Evolutionary conservation across 73 alveolate species (phyloP), one percentile per base, ranked within the genome.

Genomic region (Blepharisma japonicum): DNA sequence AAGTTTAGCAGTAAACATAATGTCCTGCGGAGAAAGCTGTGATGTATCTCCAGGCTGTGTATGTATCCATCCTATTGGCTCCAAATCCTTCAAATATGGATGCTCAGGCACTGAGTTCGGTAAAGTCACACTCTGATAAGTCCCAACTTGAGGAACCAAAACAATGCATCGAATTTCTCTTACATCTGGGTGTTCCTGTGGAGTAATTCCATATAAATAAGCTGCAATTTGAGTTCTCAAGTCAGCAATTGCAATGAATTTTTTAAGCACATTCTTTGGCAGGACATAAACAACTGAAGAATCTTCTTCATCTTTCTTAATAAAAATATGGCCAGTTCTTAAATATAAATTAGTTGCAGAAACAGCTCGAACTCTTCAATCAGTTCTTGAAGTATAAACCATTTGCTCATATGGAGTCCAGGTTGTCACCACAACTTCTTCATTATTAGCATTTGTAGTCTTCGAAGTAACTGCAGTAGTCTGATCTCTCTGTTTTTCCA

Each of bases 11-110:
- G 94, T 98, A 55, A 92, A 77, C 70, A 94, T 90, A 48, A 94
- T 94, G 80, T 98, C 99, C 86, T 81, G 89, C 27, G 98, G 94
- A 21, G 98, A 80, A 68, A 97, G 90, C 55, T 83, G 81, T 80
- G 91, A 80, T 14, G 91, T 77, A 84, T 96, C 99, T 54, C 90
- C 70, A n/a, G 98, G 96, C 56, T 90, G 92, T 77, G 99, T 97
- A 86, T 98, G 99, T 61, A 98, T 92, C 98, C 99, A 94, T n/a
- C 99, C 99, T 53, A 98, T 89, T 21, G 99, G 99, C 83, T 98
- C 99, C 82, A 98, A 86, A 80, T 98, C 99, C 47, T 92, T 77
- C 68, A 98, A 89, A 86, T 94, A 92, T 47, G 90, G 97, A 76
- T 96, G 98, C 71, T 97, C 99, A 27, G 99, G 99, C 82, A 95